These are phyloP conservation scores for Penicillium soppii DNA, from an alignment of 495 filamentous ascomycete species.

Conservation along the genomic window DNA sequence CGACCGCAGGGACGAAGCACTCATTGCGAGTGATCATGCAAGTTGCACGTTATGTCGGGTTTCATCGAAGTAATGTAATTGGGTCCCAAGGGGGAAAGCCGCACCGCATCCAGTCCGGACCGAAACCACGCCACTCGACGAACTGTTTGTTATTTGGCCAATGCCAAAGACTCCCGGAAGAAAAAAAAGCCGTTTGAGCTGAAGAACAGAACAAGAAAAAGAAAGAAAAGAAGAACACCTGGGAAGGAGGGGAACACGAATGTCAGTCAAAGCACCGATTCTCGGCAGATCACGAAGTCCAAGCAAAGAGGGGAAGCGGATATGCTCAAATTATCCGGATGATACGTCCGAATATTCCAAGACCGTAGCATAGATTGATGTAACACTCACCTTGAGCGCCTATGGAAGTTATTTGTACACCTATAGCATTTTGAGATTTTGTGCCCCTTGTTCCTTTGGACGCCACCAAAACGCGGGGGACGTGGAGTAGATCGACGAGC, in stretches of 20 bases:
- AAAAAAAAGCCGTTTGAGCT: constrained; percentile 1
- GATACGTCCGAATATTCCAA: not conserved
- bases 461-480: not conserved
- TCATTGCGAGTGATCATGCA: constrained; percentile 23
- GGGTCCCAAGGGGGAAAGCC: not conserved
- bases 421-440: too few species aligned
- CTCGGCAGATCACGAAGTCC: not conserved
- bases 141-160: too few species aligned
- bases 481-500: not conserved
- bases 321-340: not conserved
- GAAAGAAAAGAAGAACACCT: not conserved
- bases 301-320: constrained; percentile 1
- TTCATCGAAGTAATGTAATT: constrained; percentile 2
- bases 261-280: not conserved
- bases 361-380: too few species aligned
- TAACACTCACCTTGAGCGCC: too few species aligned
- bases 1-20: constrained; percentile 31
- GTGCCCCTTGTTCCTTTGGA: too few species aligned
- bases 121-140: not conserved
- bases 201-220: not conserved
- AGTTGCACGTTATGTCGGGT: constrained; percentile 4
- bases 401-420: too few species aligned
- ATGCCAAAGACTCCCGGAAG: not conserved
- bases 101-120: constrained; percentile 8
- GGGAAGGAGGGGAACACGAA: constrained; percentile 1